phyloP scores from a whole-genome alignment of 768 basidiomycete genomes.

The Tricholoma furcatifolium region DNA sequence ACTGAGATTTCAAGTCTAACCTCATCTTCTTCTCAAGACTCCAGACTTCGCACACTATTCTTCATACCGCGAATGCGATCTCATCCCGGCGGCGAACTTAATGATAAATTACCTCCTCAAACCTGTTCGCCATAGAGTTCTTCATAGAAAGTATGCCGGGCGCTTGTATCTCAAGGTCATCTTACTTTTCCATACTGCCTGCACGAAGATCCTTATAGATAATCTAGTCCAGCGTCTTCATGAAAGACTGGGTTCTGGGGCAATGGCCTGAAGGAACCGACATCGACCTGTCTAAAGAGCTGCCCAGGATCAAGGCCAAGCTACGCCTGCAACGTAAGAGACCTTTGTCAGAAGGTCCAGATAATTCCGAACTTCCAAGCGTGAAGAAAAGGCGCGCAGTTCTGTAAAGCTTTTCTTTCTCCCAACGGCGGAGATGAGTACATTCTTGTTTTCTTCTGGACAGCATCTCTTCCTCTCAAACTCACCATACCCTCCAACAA shows the following conservation, averaged over 20 bases:
- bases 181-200: conserved; percentile 1
- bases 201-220: neutral
- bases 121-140: conserved; percentile 75
- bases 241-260: conserved; percentile 81
- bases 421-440: too few relatives aligned
- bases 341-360: too few relatives aligned
- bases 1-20: neutral
- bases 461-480: too few relatives aligned
- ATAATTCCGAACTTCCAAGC: too few relatives aligned
- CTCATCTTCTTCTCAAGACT: conserved; percentile 37
- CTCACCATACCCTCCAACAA: too few relatives aligned
- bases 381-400: too few relatives aligned
- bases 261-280: conserved; percentile 65
- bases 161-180: conserved; percentile 85
- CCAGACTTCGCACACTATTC: conserved; percentile 93
- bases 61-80: conserved; percentile 77
- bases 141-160: conserved; percentile 90
- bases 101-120: conserved; percentile 93
- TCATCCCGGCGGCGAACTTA: conserved; percentile 86
- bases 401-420: too few relatives aligned
- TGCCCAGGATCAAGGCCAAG: conserved; percentile 57
- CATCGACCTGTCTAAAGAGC: conserved; percentile 58
- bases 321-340: conserved; percentile 38
- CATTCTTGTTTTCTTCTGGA: too few relatives aligned
- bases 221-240: conserved; percentile 72